Evolutionary conservation across 495 filamentous ascomycete genomes (phyloP).

Genomic region (Niebla homalea): DNA sequence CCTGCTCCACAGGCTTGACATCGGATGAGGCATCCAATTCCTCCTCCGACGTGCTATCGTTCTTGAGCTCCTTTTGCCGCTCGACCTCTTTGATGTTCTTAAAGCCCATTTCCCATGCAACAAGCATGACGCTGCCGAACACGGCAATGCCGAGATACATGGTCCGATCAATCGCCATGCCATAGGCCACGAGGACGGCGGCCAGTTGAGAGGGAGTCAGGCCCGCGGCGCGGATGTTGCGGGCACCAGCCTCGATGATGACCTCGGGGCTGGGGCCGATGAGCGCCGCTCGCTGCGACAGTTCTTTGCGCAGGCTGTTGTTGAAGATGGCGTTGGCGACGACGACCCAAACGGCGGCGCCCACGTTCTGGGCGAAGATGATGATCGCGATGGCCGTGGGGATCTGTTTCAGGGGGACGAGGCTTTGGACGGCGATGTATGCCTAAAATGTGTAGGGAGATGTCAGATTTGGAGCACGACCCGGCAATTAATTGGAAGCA

Average conservation of each 20-base stretch:
- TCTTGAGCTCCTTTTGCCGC: slow-evolving; percentile 15
- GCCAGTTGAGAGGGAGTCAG: slow-evolving; percentile 31
- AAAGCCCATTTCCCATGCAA: slow-evolving; percentile 17
- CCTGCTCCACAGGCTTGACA: slow-evolving; percentile 16
- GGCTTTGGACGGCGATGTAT: slow-evolving; percentile 42
- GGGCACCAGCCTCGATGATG: slow-evolving; percentile 48
- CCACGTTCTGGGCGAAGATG: slow-evolving; percentile 48
- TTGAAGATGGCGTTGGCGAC: slow-evolving; percentile 56
- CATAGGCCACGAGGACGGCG: slow-evolving; percentile 48
- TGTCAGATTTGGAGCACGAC: slow-evolving; percentile 26
- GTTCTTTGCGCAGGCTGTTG: slow-evolving; percentile 42
- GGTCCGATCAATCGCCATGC: slow-evolving; percentile 38
- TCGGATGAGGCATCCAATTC: slow-evolving; percentile 12
- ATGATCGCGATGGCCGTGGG: slow-evolving; percentile 39
- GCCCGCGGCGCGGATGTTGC: slow-evolving; percentile 31
- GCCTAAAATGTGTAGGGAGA: slow-evolving; percentile 18
- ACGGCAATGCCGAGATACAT: slow-evolving; percentile 36
- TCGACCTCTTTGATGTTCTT: slow-evolving; percentile 10
- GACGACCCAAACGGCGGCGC: slow-evolving; percentile 50
- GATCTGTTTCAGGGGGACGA: slow-evolving; percentile 30
- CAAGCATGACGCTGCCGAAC: slow-evolving; percentile 16
- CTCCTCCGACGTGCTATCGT: slow-evolving; percentile 13
- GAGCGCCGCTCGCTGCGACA: slow-evolving; percentile 23
- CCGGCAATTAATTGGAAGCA: slow-evolving; percentile 14
- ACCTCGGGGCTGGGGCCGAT: slow-evolving; percentile 23